phyloP scores from a whole-genome alignment of 2,329 filamentous ascomycete genomes.

The Fusarium dimerum region DNA sequence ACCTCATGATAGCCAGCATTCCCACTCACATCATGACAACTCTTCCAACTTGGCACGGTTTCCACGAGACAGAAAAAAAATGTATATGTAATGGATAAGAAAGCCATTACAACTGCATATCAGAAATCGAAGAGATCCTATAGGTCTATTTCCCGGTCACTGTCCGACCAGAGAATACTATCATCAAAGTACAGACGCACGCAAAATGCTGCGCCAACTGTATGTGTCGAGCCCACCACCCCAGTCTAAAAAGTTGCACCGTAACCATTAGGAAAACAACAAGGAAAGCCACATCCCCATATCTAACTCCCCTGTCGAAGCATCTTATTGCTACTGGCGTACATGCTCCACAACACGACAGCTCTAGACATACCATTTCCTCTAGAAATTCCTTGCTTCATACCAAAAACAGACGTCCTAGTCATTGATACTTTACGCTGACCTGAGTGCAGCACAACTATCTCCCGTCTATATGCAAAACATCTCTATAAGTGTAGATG shows the following conservation, averaged over 20 bases:
- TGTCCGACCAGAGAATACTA: not conserved
- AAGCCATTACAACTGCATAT: not conserved
- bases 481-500: slow-evolving; percentile 26
- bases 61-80: not conserved
- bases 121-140: not conserved
- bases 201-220: not conserved
- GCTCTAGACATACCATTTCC: not conserved
- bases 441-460: slow-evolving; percentile 18
- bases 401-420: not conserved
- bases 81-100: too few species aligned
- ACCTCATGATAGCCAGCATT: not conserved
- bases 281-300: too few species aligned
- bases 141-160: not conserved
- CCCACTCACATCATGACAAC: not conserved
- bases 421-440: slow-evolving; percentile 11
- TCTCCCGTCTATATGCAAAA: slow-evolving; percentile 43
- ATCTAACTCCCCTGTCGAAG: too few species aligned
- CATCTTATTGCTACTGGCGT: not conserved
- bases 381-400: not conserved
- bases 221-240: not conserved
- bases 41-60: not conserved
- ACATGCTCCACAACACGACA: not conserved
- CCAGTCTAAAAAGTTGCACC: too few species aligned
- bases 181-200: not conserved
- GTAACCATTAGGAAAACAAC: too few species aligned